These are phyloP conservation scores for Trypanosoma melophagium DNA, from an alignment of 208 protist genomes.

Conservation along the genomic window DNA sequence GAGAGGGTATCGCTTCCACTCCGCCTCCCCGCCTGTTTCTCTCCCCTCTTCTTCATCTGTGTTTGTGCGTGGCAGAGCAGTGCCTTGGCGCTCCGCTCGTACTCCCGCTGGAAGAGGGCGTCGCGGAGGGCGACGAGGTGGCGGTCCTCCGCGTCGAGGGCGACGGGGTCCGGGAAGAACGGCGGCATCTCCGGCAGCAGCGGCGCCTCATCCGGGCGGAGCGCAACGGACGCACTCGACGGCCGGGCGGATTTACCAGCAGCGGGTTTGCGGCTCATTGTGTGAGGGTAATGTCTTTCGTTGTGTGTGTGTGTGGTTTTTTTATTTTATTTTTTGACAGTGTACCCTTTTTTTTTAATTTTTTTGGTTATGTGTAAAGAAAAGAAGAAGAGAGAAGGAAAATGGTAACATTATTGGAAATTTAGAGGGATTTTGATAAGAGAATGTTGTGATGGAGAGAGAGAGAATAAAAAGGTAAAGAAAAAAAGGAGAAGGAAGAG, in stretches of 20 bases:
- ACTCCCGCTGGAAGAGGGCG: constrained; percentile 30
- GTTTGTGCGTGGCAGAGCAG: constrained; percentile 3
- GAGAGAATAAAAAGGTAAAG: constrained; percentile 14
- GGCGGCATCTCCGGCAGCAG: constrained; percentile 42
- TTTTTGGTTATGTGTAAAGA: too few relatives aligned
- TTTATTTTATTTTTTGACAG: background rate
- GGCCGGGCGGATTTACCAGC: background rate
- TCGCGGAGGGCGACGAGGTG: constrained; percentile 26
- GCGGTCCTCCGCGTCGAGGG: constrained; percentile 22
- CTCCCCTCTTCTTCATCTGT: background rate
- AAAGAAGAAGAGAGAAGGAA: too few relatives aligned
- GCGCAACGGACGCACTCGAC: background rate
- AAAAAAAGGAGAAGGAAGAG: constrained; percentile 1
- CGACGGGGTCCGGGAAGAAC: constrained; percentile 36
- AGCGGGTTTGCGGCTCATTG: constrained; percentile 4
- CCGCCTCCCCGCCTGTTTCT: background rate
- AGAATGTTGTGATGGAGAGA: background rate
- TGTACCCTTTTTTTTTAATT: too few relatives aligned
- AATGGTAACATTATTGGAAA: background rate
- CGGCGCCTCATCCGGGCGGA: constrained; percentile 8
- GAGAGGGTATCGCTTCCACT: background rate
- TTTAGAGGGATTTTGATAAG: too few relatives aligned
- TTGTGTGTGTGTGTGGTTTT: constrained; percentile 11
- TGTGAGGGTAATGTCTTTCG: too few relatives aligned
- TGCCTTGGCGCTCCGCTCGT: constrained; percentile 23